Evolutionary conservation across 495 filamentous ascomycete genomes (phyloP), one percentile per base, ranked within the genome.

Genomic region (Penicillium coffeae): DNA sequence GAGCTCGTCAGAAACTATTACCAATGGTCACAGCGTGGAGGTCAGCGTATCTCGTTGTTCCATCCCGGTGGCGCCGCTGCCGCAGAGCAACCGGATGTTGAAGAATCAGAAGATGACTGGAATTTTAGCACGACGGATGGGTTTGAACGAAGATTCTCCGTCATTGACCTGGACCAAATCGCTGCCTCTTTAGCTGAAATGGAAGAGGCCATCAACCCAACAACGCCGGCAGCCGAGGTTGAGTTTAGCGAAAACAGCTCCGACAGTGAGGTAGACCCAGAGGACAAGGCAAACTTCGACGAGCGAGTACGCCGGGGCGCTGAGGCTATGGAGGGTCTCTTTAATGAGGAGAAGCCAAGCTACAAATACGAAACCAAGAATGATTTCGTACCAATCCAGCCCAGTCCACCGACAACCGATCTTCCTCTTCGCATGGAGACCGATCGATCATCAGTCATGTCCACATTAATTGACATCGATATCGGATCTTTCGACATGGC

Each of bases 61-160:
- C 79, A 82, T 19, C 76, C 79, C 1, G 82, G 81, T 32, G 89
- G 90, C 45, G 89, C 89, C 18, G 81, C 83, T 25, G 83, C 82
- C 20, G 78, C 81, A 18, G 72, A 79, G 36, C 58, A 73, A 30
- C 64, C 72, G 40, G 56, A 60, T 57, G 38, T 58, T 59, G 72
- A 78, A 14, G 54, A 66, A 8, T 44, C 62, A 1, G 64, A 67
- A 1, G 86, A 90, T 49, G 87, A 92, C 54, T 96, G 93, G 89
- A 95, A 92, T 56, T 96, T 96, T 58, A 90, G 87, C 59, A 90
- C 87, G 0, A 93, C 89, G 0, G 84, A 88, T 46, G 86, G 83
- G 8, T 95, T 95, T 61, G 86, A 94, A 58, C 76, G 82, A 47
- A 56, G 72, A 32, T 75, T 74, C 36, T 74, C 72, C 2, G 71